Evolutionary conservation across 2,329 filamentous ascomycete genomes (phyloP), one percentile per base, ranked within the genome.

Genomic region (Sordariomycetes sp.): DNA sequence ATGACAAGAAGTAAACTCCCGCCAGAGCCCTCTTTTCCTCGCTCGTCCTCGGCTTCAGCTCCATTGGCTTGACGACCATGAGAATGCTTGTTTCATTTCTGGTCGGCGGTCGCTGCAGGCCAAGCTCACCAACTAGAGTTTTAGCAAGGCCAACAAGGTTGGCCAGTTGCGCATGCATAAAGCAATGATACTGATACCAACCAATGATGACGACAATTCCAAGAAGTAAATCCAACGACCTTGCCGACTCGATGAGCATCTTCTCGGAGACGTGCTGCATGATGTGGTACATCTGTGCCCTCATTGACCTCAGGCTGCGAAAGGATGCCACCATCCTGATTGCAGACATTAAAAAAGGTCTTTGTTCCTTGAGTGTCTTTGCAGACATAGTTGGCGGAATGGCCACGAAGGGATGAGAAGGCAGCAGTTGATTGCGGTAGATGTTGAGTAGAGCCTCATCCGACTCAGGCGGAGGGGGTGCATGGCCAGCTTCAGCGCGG

Each of bases 141-240:
- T 58, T 48, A 2, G 69, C 64, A 15, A 76, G 42, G 8, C 64
- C 57, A 3, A 73, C 46, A 4, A 75, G 50, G 33, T 68, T 72
- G 43, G 64, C 63, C 10, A 75, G 46, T 39, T 75, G 71, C 1
- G 61, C 57, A 33, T 73, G 69, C 47, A 66, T 57, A 40, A 70
- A 59, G 42, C 68, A 72, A 44, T 73, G 69, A 33, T 72, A 66
- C 30, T 73, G 69, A 36, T 72, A 70, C 57, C 61, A 73, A 0
- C 61, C 61, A 3, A 69, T 41, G 18, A 72, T 59, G 1, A 72
- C 58, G 3, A 73, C 46, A 4, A 73, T 58, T 0, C 66, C 64
- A 35, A 66, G 55, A 0, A 73, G 47, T 3, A 72, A 45, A 37
- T 73, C 70, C 9, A 73, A 40, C 0, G 68, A 71, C 12, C 66